A percentile compares a stretch with the other conserved stretches of the same genome.
These are phyloP conservation scores for Alternaria longipes DNA, from an alignment of 2,329 filamentous ascomycete genomes.

Conservation along the genomic window DNA sequence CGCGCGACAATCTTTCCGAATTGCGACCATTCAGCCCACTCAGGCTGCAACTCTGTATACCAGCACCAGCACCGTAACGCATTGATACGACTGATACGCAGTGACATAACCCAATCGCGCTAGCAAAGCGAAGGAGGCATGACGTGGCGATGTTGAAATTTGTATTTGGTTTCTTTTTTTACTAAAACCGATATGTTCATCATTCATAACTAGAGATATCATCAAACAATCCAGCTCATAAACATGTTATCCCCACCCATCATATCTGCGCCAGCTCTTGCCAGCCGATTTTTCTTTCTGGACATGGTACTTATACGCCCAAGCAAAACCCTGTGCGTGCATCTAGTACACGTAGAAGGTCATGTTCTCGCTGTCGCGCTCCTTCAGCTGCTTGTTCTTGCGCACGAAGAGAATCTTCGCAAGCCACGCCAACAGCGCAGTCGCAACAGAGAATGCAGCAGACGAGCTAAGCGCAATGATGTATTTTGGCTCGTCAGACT, in stretches of 20 bases:
- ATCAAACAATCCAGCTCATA: background rate
- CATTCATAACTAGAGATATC: background rate
- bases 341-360: conserved; percentile 46
- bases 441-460: conserved; percentile 45
- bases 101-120: too few species aligned
- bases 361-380: conserved; percentile 33
- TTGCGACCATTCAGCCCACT: background rate
- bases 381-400: conserved; percentile 46
- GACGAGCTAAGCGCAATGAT: conserved; percentile 43
- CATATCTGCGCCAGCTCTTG: conserved; percentile 2
- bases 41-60: too few species aligned
- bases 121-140: too few species aligned
- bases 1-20: conserved; percentile 13
- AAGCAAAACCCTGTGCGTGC: background rate
- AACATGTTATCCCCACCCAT: background rate
- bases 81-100: conserved; percentile 9
- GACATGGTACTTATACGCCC: too few species aligned
- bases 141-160: too few species aligned
- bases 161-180: too few species aligned
- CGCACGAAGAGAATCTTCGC: conserved; percentile 42
- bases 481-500: conserved; percentile 42
- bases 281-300: background rate
- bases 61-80: background rate
- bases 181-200: background rate
- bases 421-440: conserved; percentile 42